Conservation (phyloP, 2,329 filamentous ascomycete genomes). For the Blastomyces emzantsi region DNA sequence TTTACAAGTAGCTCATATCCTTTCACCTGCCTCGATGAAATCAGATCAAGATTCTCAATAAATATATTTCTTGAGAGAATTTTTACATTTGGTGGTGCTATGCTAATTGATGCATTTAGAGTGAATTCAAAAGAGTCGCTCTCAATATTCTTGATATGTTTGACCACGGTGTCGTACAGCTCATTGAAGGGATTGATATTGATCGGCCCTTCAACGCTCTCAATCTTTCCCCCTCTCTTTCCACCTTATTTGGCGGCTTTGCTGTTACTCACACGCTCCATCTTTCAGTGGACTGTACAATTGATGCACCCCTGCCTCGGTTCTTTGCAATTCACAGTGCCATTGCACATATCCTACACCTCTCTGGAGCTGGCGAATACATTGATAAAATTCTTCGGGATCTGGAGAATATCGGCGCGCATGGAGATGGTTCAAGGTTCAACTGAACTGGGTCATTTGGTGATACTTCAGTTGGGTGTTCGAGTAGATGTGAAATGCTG, state of each 20-base stretch:
- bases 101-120: constrained; percentile 9
- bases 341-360: constrained; percentile 27
- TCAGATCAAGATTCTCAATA: constrained; percentile 11
- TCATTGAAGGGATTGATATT: constrained; percentile 34
- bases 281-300: neutral
- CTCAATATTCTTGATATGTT: constrained; percentile 37
- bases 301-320: neutral
- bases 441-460: constrained; percentile 9
- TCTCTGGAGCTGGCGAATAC: constrained; percentile 22
- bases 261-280: neutral
- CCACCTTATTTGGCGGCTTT: neutral
- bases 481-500: neutral
- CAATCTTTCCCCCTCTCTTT: neutral
- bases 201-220: constrained; percentile 20
- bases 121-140: constrained; percentile 24
- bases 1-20: constrained; percentile 19
- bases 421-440: constrained; percentile 11
- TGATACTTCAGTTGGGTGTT: neutral
- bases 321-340: constrained; percentile 27
- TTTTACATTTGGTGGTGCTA: neutral
- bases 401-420: constrained; percentile 6
- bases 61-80: neutral
- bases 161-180: constrained; percentile 27
- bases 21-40: constrained; percentile 17
- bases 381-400: constrained; percentile 26